Base-by-base conservation (phyloP, 176 grass and related monocot species). In the Ensete glaucum region DNA sequence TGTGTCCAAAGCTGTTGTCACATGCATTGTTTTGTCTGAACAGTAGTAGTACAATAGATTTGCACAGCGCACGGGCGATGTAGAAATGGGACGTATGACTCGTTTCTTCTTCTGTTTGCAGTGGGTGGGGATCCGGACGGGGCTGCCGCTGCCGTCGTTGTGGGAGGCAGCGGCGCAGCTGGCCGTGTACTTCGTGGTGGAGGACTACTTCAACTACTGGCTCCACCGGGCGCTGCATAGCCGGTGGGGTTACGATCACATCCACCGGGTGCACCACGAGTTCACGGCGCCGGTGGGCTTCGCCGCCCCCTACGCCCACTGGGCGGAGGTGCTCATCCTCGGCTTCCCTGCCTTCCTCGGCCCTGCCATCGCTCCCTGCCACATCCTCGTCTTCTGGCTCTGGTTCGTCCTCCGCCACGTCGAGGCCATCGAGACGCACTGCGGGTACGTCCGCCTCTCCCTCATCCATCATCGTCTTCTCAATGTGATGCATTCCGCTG, bases 121-220 rank as follows among this genome's bases (percentile, higher is more conserved):
- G 93, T 69, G 87, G 67, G 85, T 92, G 48, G 93, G 93, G 54
- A 90, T 96, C 26, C 89, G 86, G 71, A 88, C 93, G 0, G 60
- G 75, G 8, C 15, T 96, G 69, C 93, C 89, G 0, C 71, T 96
- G 50, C 93, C 93, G 8, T 92, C 93, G 63, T 70, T 86, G 1
- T 83, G 83, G 24, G 93, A 96, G 88, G 86, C 90, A 5, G 89
- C 10, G 2, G 85, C 75, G 19, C 91, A 93, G 74, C 82, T 93
- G 69, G 67, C 79, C 11, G 91, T 93, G 27, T 96, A 96, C 81
- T 88, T 96, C 83, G 76, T 96, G 74, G 79, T 90, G 19, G 93
- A 96, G 88, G 93, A 92, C 79, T 96, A 90, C 63, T 81, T 82
- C 43, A 92, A 90, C 73, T 96, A 96, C 77, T 96, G 93, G 93